A percentile compares a stretch with the other conserved stretches of the same genome.
Evolutionary conservation across 352 stramenopile species (phyloP).

Genomic region (Paralagenidium karlingii): DNA sequence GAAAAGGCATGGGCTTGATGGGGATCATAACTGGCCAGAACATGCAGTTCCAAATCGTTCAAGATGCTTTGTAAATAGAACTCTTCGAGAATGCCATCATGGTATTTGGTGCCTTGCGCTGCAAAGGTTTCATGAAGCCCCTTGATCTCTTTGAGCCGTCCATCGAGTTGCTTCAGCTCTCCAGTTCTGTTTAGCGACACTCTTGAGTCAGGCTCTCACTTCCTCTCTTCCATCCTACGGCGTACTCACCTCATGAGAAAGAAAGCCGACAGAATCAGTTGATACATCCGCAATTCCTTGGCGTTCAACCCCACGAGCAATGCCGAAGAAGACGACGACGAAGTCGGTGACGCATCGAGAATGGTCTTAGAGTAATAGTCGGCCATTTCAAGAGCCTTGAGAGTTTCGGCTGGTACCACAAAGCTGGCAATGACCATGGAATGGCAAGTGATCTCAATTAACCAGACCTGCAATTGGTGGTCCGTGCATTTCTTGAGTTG

Average conservation of each 20-base stretch:
- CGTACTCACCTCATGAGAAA: constrained; percentile 27
- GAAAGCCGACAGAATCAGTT: constrained; percentile 45
- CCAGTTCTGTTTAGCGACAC: constrained; percentile 15
- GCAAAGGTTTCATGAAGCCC: too few relatives aligned
- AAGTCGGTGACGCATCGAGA: constrained; percentile 8
- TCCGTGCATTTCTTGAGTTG: constrained; percentile 29
- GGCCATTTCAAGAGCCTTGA: constrained; percentile 23
- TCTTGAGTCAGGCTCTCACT: background rate
- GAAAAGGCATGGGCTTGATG: constrained; percentile 29
- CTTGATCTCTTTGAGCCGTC: constrained; percentile 29
- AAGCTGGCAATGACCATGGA: constrained; percentile 22
- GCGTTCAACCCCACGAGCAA: too few relatives aligned
- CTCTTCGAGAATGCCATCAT: constrained; percentile 9
- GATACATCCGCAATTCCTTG: constrained; percentile 32
- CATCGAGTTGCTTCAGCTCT: constrained; percentile 21
- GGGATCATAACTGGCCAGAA: constrained; percentile 24
- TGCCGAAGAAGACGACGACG: too few relatives aligned
- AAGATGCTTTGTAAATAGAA: constrained; percentile 41
- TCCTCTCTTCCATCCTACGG: too few relatives aligned
- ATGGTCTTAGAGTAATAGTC: constrained; percentile 27
- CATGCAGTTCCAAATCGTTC: constrained; percentile 23
- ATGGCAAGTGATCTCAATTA: constrained; percentile 49
- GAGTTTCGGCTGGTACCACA: constrained; percentile 10
- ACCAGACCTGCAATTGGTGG: constrained; percentile 44
- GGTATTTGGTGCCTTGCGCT: constrained; percentile 3